These are phyloP conservation scores for Mycena rebaudengoi DNA, from an alignment of 768 basidiomycete genomes.

Conservation along the genomic window DNA sequence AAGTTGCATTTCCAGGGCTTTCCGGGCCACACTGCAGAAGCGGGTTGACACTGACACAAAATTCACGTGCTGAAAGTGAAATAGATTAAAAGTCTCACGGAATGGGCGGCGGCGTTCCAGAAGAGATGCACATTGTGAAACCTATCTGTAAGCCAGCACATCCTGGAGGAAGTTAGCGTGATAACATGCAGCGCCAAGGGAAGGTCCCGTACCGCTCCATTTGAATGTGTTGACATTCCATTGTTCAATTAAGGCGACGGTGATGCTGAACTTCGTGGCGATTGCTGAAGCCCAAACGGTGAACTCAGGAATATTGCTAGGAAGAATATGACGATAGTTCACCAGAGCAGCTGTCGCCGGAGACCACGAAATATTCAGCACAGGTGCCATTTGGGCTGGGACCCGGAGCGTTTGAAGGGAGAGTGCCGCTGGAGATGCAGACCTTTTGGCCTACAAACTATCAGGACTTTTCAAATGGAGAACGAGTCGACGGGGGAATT, in stretches of 20 bases:
- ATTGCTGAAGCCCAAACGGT: constrained; percentile 27
- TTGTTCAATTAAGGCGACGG: constrained; percentile 27
- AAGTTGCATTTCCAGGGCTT: constrained; percentile 27
- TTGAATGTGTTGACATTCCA: constrained; percentile 29
- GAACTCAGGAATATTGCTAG: constrained; percentile 9
- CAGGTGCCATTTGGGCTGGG: constrained; percentile 26
- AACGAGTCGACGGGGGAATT: too few species aligned
- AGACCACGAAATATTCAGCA: constrained; percentile 4
- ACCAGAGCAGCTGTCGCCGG: too few species aligned
- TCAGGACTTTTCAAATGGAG: too few species aligned
- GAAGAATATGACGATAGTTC: background rate
- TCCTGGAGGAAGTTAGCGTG: constrained; percentile 9
- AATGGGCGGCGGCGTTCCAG: constrained; percentile 31
- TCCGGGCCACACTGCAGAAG: constrained; percentile 33
- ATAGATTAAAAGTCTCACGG: constrained; percentile 21
- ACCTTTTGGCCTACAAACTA: constrained; percentile 27
- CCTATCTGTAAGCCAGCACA: constrained; percentile 26
- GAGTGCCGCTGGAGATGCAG: constrained; percentile 24
- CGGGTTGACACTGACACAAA: constrained; percentile 23
- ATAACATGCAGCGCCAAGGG: background rate
- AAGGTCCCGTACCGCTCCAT: constrained; percentile 27
- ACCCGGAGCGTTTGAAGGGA: constrained; percentile 16
- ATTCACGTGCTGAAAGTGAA: background rate
- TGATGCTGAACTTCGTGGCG: constrained; percentile 26
- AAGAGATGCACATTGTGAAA: constrained; percentile 31